phyloP scores from a whole-genome alignment of 768 basidiomycete genomes.

The Suillus ampliporus region DNA sequence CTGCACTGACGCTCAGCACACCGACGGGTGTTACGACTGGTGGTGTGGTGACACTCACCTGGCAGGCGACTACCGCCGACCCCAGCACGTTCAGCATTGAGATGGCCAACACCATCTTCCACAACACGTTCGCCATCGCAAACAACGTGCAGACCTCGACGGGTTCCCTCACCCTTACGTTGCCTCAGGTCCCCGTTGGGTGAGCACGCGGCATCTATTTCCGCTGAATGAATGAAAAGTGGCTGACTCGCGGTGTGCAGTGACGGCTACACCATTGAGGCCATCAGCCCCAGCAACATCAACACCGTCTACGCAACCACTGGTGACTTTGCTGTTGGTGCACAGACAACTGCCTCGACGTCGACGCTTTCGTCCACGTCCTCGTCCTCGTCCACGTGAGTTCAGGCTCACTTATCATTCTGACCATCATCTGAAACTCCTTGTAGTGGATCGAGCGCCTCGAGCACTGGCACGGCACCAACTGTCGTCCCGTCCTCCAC shows the following conservation, averaged over 20 bases:
- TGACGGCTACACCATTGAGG: conserved; percentile 52
- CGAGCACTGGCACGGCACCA: background rate
- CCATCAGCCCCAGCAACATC: conserved; percentile 46
- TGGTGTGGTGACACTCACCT: conserved; percentile 47
- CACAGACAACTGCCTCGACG: conserved; percentile 13
- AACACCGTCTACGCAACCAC: conserved; percentile 48
- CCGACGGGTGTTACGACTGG: conserved; percentile 41
- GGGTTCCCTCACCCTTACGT: conserved; percentile 40
- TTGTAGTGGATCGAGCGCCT: conserved; percentile 4
- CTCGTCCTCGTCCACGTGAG: conserved; percentile 23
- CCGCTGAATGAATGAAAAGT: background rate
- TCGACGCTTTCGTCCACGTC: conserved; percentile 21
- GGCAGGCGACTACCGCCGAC: conserved; percentile 51
- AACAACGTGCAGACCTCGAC: conserved; percentile 53
- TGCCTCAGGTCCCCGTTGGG: conserved; percentile 56
- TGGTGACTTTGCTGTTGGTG: conserved; percentile 49
- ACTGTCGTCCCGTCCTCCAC: conserved; percentile 8
- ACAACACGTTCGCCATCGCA: conserved; percentile 58
- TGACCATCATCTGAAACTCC: background rate
- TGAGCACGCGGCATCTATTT: conserved; percentile 24
- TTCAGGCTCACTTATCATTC: background rate
- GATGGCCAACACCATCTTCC: conserved; percentile 54
- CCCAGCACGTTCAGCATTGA: conserved; percentile 49
- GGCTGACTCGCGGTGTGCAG: conserved; percentile 32
- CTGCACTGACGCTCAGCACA: conserved; percentile 50